A percentile compares a stretch with the other conserved stretches of the same genome.
Conservation (phyloP, 2,329 filamentous ascomycete genomes). For the Venturia aucupariae region DNA sequence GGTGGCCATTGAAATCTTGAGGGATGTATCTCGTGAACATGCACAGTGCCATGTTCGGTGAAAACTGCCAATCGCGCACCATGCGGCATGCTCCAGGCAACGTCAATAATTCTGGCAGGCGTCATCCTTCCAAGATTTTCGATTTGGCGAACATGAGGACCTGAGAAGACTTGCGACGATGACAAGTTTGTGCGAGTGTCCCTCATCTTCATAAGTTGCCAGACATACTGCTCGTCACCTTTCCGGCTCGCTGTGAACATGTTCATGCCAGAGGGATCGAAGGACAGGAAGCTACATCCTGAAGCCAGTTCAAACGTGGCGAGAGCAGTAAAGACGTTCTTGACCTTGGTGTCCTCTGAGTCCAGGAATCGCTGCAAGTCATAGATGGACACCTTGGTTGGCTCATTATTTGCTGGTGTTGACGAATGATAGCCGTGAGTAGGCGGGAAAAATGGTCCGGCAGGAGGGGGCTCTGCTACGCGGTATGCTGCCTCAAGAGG, state of each 20-base stretch:
- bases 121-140: conserved; percentile 88
- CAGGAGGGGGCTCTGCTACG: conserved; percentile 25
- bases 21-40: conserved; percentile 78
- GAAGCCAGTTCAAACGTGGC: conserved; percentile 62
- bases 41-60: conserved; percentile 89
- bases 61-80: conserved; percentile 81
- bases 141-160: conserved; percentile 62
- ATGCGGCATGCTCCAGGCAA: conserved; percentile 74
- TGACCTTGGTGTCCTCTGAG: conserved; percentile 34
- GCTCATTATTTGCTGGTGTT: conserved; percentile 47
- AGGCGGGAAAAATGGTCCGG: conserved; percentile 54
- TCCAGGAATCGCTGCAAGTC: conserved; percentile 54
- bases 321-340: conserved; percentile 49
- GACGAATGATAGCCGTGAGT: conserved; percentile 59
- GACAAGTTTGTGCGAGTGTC: conserved; percentile 28
- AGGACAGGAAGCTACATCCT: conserved; percentile 73
- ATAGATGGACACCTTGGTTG: conserved; percentile 64
- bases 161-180: conserved; percentile 16
- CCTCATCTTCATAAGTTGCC: conserved; percentile 60
- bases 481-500: conserved; percentile 42
- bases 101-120: conserved; percentile 80
- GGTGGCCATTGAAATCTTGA: conserved; percentile 84
- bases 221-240: conserved; percentile 74
- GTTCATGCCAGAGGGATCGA: conserved; percentile 63
- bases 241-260: conserved; percentile 74